These are phyloP conservation scores for Orbilia oligospora DNA, from an alignment of 2,329 filamentous ascomycete species.

Conservation along the genomic window DNA sequence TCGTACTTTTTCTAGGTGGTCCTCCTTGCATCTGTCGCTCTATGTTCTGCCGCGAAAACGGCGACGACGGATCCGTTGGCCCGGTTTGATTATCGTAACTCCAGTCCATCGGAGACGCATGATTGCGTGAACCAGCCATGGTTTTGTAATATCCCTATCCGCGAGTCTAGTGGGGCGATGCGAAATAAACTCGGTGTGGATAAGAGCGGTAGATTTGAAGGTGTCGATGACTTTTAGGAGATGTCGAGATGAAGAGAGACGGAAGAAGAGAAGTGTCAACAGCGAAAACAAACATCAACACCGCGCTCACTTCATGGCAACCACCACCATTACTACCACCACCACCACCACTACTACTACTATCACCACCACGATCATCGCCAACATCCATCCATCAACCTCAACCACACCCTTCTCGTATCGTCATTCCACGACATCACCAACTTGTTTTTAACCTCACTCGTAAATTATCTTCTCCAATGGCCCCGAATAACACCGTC, in stretches of 20 bases:
- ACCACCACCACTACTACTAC: conserved; percentile 2
- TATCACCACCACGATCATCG: too few relatives aligned
- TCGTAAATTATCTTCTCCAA: conserved; percentile 10
- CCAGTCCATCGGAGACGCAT: conserved; percentile 72
- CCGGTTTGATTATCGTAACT: conserved; percentile 70
- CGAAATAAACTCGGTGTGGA: neutral
- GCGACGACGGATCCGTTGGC: conserved; percentile 69
- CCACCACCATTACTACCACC: conserved; percentile 1
- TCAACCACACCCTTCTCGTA: too few relatives aligned
- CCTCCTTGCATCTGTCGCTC: conserved; percentile 65
- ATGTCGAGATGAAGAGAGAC: neutral
- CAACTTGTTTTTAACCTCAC: neutral
- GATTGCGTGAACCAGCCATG: conserved; percentile 65
- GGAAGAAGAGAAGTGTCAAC: conserved; percentile 1
- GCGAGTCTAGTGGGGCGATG: neutral
- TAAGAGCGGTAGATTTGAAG: conserved; percentile 1
- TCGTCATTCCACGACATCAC: neutral
- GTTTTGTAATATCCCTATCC: neutral
- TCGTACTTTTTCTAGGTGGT: conserved; percentile 53
- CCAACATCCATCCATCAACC: neutral
- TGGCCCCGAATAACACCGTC: conserved; percentile 37
- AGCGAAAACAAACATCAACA: conserved; percentile 40
- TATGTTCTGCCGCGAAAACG: conserved; percentile 68
- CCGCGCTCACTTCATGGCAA: conserved; percentile 45
- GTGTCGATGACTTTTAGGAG: neutral